Evolutionary conservation across 257 asterid genomes (phyloP), one percentile per base, ranked within the genome.

Genomic region (Solanum sitiens): DNA sequence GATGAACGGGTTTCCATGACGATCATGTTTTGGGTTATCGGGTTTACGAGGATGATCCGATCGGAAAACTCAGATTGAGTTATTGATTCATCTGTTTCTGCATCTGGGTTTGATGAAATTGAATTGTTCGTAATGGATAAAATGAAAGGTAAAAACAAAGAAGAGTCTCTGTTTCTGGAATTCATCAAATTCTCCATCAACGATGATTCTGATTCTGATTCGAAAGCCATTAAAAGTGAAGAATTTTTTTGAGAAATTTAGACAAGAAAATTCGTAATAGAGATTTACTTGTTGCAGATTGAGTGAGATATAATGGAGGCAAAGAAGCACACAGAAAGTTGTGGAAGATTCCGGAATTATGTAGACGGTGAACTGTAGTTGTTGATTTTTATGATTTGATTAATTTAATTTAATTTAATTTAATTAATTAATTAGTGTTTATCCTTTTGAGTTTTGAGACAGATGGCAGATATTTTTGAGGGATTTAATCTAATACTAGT

Each of bases 11-110:
- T 44, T 85, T 93, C 93, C 25, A 93, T 76, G 0, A 94, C 94
- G 9, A 93, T 87, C 97, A 95, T 91, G 73, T 90, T 92, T 47
- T 94, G 96, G 0, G 95, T 91, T 7, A 91, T 85, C 10, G 98
- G 95, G 90, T 93, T 93, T 39, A 94, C 85, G 74, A 94, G 89
- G 76, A 94, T 85, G 84, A 94, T 77, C 89, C 95, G 89, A 71
- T 91, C 95, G 20, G 88, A 90, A 8, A 83, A 25, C 2, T 45
- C 85, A 32, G 8, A 4, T 33, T 75, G 88, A 76, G 45, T 73
- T 75, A 33, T 82, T 2, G 83, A 88, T 72, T 87, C 79, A 7
- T 59, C 87, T 1, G 90, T 23, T 73, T 88, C 91, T 40, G 87
- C 87, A 80, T 59, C 71, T 89, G 86, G 91, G 89, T 32, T 68